Evolutionary conservation across 192 early-diverging fungal genomes (phyloP).

Genomic region (Entomortierella parvispora): DNA sequence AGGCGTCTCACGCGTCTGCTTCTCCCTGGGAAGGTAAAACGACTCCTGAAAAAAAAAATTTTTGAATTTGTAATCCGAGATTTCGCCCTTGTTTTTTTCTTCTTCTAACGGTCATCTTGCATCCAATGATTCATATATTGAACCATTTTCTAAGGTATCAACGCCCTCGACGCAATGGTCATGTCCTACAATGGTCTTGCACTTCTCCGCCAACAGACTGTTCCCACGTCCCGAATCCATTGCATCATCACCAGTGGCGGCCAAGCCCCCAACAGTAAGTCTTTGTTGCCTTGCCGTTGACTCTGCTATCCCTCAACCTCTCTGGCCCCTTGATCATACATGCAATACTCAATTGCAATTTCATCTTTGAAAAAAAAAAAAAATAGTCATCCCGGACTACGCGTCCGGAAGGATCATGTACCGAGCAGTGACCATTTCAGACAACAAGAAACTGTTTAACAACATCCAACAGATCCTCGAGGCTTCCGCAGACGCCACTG

Average conservation of each 20-base stretch:
- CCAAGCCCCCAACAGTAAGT: slow-evolving; percentile 55
- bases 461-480: slow-evolving; percentile 65
- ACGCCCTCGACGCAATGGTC: slow-evolving; percentile 82
- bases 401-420: slow-evolving; percentile 66
- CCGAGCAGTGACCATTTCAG: slow-evolving; percentile 60
- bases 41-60: background rate
- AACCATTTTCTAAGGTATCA: slow-evolving; percentile 59
- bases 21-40: slow-evolving; percentile 64
- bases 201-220: slow-evolving; percentile 79
- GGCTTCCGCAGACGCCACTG: slow-evolving; percentile 75
- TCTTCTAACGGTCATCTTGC: background rate
- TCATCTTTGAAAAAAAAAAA: too few species aligned
- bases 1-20: slow-evolving; percentile 75
- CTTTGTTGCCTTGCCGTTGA: too few species aligned
- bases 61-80: too few species aligned
- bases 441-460: slow-evolving; percentile 59
- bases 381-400: slow-evolving; percentile 75
- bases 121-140: background rate
- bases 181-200: slow-evolving; percentile 72
- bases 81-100: too few species aligned
- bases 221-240: slow-evolving; percentile 73
- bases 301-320: too few species aligned
- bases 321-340: background rate
- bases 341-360: background rate
- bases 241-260: slow-evolving; percentile 84